These are phyloP conservation scores for Acrodontium crateriforme DNA, from an alignment of 2,329 filamentous ascomycete genomes.

Conservation along the genomic window DNA sequence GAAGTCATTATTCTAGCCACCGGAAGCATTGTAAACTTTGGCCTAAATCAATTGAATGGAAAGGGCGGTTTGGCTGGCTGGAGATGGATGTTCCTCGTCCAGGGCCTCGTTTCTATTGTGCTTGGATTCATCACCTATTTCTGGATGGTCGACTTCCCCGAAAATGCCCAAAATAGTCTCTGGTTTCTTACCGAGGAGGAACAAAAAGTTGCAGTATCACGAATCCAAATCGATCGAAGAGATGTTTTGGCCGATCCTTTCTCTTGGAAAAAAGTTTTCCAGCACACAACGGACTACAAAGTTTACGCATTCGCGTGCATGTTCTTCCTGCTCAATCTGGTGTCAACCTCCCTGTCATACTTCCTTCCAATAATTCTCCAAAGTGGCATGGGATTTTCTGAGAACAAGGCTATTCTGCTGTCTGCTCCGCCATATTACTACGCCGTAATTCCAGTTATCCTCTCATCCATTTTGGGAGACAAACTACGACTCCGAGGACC, in stretches of 20 bases:
- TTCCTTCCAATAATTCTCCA: slow-evolving; percentile 42
- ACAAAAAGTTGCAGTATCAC: slow-evolving; percentile 39
- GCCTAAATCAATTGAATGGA: slow-evolving; percentile 50
- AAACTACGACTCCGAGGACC: slow-evolving; percentile 45
- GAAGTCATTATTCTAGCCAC: slow-evolving; percentile 53
- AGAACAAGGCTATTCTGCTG: slow-evolving; percentile 40
- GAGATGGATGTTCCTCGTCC: slow-evolving; percentile 57
- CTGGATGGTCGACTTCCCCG: slow-evolving; percentile 60
- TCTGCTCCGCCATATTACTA: slow-evolving; percentile 57
- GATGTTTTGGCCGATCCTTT: slow-evolving; percentile 46
- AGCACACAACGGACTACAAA: slow-evolving; percentile 45
- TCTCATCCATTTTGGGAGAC: slow-evolving; percentile 51
- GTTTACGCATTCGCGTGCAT: slow-evolving; percentile 50
- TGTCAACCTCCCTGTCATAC: slow-evolving; percentile 51
- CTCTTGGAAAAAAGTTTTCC: slow-evolving; percentile 39
- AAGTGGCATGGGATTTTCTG: slow-evolving; percentile 31
- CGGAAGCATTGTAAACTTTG: slow-evolving; percentile 54
- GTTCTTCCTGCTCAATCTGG: slow-evolving; percentile 54
- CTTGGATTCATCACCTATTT: slow-evolving; percentile 49
- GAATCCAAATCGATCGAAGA: slow-evolving; percentile 48
- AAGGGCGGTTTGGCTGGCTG: slow-evolving; percentile 44
- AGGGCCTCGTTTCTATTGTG: slow-evolving; percentile 45
- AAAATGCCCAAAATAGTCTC: slow-evolving; percentile 43
- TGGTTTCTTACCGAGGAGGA: slow-evolving; percentile 45
- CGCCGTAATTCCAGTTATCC: slow-evolving; percentile 47